phyloP scores from a whole-genome alignment of 257 asterid species.

The Plantago elongata region DNA sequence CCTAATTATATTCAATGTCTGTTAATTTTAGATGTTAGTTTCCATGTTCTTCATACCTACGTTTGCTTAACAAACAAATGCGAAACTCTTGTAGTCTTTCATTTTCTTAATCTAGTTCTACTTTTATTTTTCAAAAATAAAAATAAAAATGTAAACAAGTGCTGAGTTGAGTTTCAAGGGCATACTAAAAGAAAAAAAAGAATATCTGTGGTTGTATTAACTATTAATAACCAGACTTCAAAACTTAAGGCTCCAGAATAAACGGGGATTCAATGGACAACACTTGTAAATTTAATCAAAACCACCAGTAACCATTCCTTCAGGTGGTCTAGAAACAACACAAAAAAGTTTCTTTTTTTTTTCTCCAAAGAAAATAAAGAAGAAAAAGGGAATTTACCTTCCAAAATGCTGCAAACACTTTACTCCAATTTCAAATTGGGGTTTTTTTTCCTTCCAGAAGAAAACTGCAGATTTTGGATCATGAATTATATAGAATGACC shows the following conservation, averaged over 20 bases:
- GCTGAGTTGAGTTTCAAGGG: too few species aligned
- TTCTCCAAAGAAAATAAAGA: background rate
- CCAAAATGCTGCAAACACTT: background rate
- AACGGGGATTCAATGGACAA: conserved; percentile 39
- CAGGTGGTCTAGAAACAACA: conserved; percentile 26
- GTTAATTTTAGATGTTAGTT: too few species aligned
- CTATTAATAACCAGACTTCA: background rate
- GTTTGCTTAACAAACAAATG: too few species aligned
- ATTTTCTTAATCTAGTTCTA: too few species aligned
- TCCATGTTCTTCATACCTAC: too few species aligned
- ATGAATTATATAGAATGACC: background rate
- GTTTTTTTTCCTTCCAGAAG: conserved; percentile 4
- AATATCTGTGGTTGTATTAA: too few species aligned
- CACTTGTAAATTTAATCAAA: conserved; percentile 17
- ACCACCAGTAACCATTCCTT: conserved; percentile 23
- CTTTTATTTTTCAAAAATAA: too few species aligned
- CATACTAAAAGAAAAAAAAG: too few species aligned
- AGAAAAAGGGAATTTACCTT: background rate
- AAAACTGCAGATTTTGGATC: background rate
- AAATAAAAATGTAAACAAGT: too few species aligned
- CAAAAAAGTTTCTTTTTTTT: background rate
- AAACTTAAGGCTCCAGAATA: conserved; percentile 28
- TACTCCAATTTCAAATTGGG: conserved; percentile 9
- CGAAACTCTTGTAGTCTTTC: too few species aligned
- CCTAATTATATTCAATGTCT: too few species aligned